Percentiles rank a stretch among this genome's conserved stretches.
Evolutionary conservation across 306 rosid species (phyloP).

Genomic region (Oemleria cerasiformis): DNA sequence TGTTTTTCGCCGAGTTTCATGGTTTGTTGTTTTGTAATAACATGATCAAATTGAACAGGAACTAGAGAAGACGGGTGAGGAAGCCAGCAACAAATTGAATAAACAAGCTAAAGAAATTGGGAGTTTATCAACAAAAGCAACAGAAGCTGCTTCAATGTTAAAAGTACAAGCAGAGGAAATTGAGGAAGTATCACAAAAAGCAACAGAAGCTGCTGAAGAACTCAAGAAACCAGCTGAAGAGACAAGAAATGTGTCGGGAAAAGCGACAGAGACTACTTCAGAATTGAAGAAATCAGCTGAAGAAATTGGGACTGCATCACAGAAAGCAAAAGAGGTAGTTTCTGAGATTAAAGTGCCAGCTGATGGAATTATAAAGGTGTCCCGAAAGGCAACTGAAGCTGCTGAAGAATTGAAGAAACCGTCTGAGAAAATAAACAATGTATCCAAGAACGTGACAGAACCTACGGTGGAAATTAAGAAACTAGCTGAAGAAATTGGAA

Average conservation of each 20-base stretch:
- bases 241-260: not conserved
- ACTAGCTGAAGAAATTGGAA: not conserved
- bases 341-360: not conserved
- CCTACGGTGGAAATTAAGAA: not conserved
- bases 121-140: not conserved
- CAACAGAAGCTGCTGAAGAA: not conserved
- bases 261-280: not conserved
- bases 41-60: constrained; percentile 21
- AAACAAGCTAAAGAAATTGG: constrained; percentile 13
- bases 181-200: not conserved
- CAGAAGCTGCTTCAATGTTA: not conserved
- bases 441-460: not conserved
- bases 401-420: not conserved
- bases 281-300: not conserved
- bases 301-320: not conserved
- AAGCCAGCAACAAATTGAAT: constrained; percentile 10
- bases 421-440: not conserved
- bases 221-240: constrained; percentile 1
- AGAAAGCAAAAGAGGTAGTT: not conserved
- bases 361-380: not conserved
- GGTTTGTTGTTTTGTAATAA: not conserved
- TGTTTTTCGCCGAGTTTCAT: not conserved
- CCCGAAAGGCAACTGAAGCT: not conserved
- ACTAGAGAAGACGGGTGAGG: constrained; percentile 11
- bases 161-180: not conserved